Evolutionary conservation across 2,329 filamentous ascomycete species (phyloP).

Genomic region (Didymellaceae sp.): DNA sequence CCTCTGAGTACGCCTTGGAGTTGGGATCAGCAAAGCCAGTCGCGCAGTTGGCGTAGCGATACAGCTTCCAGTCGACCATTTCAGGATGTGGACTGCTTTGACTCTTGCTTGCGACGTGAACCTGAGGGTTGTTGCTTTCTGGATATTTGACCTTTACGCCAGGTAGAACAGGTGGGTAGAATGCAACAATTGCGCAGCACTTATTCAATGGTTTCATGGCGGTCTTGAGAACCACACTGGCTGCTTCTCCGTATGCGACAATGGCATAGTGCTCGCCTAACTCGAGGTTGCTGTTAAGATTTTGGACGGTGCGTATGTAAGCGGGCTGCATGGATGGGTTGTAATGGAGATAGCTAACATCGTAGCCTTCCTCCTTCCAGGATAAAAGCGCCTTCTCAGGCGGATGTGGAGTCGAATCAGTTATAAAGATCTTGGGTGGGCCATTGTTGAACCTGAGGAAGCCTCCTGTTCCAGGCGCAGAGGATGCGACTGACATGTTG

Average conservation of each 20-base stretch:
- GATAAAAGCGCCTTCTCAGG: slow-evolving; percentile 48
- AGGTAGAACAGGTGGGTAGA: slow-evolving; percentile 51
- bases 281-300: slow-evolving; percentile 49
- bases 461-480: slow-evolving; percentile 34
- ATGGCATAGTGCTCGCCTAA: slow-evolving; percentile 47
- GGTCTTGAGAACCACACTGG: slow-evolving; percentile 48
- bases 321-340: slow-evolving; percentile 29
- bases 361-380: slow-evolving; percentile 53
- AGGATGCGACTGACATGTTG: slow-evolving; percentile 38
- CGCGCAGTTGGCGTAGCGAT: slow-evolving; percentile 48
- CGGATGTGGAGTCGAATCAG: slow-evolving; percentile 47
- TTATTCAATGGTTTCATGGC: slow-evolving; percentile 51
- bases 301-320: slow-evolving; percentile 44
- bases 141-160: slow-evolving; percentile 49
- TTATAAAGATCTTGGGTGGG: slow-evolving; percentile 49
- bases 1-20: slow-evolving; percentile 47
- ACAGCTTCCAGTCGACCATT: slow-evolving; percentile 48
- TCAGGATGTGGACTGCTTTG: slow-evolving; percentile 36
- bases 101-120: slow-evolving; percentile 51
- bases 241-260: slow-evolving; percentile 52
- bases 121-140: slow-evolving; percentile 43
- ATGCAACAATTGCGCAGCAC: slow-evolving; percentile 50
- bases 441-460: slow-evolving; percentile 49
- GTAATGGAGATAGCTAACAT: slow-evolving; percentile 49
- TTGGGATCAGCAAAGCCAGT: slow-evolving; percentile 53